Conservation (phyloP, 148 eudicot genomes). For the Camellia granthamiana region DNA sequence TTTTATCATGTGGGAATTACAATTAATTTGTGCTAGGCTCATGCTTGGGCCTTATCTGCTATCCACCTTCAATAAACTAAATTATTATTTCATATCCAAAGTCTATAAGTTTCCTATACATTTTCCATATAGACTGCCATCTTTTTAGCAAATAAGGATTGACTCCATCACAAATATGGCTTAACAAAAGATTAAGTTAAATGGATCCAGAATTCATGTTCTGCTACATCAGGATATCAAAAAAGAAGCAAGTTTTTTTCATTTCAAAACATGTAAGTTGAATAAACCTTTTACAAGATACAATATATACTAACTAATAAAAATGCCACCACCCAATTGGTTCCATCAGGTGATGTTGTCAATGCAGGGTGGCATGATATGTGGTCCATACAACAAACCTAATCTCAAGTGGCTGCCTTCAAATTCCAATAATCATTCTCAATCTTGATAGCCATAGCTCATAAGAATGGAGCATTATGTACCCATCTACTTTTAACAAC, state of each 20-base stretch:
- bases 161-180: background rate
- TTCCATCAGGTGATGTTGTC: background rate
- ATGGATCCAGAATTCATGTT: too few relatives aligned
- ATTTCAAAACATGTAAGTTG: background rate
- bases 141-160: background rate
- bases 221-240: too few relatives aligned
- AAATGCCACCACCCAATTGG: background rate
- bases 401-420: constrained; percentile 6
- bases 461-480: background rate
- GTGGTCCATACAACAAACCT: background rate
- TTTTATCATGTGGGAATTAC: background rate
- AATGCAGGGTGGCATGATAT: background rate
- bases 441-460: background rate
- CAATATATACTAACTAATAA: background rate
- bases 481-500: background rate
- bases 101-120: too few relatives aligned
- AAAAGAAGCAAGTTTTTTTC: background rate
- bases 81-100: background rate
- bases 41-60: background rate
- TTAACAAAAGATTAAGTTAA: background rate
- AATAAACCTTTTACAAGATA: background rate
- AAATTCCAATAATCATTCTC: background rate
- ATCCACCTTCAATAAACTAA: background rate
- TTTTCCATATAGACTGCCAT: background rate
- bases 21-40: background rate